phyloP scores from a whole-genome alignment of 768 basidiomycete genomes.

The Mycena capillaripes region DNA sequence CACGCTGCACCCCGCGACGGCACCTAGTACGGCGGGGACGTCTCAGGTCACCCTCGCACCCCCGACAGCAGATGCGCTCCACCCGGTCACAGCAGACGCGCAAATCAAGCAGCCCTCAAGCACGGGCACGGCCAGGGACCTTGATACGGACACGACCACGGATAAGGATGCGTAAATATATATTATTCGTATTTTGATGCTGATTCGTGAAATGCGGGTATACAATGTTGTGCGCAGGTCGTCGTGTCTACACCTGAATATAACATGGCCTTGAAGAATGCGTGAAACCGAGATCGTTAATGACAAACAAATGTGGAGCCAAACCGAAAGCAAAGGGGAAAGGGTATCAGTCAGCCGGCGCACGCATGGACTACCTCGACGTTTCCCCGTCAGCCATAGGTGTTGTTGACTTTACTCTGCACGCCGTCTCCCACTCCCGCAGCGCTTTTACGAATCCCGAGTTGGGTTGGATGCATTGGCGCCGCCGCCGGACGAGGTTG shows the following conservation, averaged over 20 bases:
- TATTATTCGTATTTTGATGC: background rate
- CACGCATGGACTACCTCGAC: background rate
- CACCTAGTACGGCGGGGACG: background rate
- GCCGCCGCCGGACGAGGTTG: slow-evolving; percentile 58
- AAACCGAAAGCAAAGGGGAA: background rate
- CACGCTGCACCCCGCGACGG: background rate
- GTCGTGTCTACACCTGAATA: slow-evolving; percentile 3
- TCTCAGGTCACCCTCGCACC: background rate
- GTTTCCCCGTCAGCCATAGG: background rate
- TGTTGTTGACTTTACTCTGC: background rate
- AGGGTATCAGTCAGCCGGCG: too few species aligned
- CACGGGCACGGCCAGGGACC: too few species aligned
- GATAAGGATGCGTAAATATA: slow-evolving; percentile 7
- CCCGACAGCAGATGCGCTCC: background rate
- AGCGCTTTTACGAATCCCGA: slow-evolving; percentile 60
- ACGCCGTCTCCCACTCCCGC: slow-evolving; percentile 50
- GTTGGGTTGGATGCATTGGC: slow-evolving; percentile 66
- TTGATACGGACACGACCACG: background rate
- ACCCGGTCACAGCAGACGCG: background rate
- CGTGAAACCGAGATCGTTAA: background rate
- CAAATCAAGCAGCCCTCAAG: background rate
- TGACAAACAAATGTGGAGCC: background rate
- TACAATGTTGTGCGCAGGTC: background rate
- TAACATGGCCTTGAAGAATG: background rate
- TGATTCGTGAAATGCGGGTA: background rate